Percentiles rank a stretch among this genome's conserved stretches.
phyloP scores from a whole-genome alignment of 2,329 filamentous ascomycete genomes.

The Trichoderma koningii region DNA sequence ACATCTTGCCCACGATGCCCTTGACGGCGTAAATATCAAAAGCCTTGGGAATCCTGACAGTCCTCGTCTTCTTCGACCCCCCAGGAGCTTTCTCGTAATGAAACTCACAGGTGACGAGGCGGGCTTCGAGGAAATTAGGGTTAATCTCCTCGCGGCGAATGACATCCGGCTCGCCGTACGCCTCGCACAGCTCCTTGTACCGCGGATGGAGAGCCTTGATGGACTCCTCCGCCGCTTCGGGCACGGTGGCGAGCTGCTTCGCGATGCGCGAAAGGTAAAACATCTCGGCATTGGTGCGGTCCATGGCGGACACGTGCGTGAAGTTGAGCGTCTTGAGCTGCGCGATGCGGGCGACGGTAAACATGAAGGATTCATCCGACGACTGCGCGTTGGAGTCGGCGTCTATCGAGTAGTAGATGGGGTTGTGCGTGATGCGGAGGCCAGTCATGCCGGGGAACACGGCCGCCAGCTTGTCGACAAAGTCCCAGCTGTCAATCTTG shows the following conservation, averaged over 20 bases:
- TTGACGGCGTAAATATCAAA: slow-evolving; percentile 82
- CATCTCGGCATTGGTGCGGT: slow-evolving; percentile 84
- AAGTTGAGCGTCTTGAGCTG: slow-evolving; percentile 72
- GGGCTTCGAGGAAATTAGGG: slow-evolving; percentile 78
- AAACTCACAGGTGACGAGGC: slow-evolving; percentile 69
- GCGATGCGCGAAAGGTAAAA: slow-evolving; percentile 89
- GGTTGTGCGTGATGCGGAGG: slow-evolving; percentile 83
- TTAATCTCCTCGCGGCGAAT: slow-evolving; percentile 61
- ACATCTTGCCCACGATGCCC: slow-evolving; percentile 72
- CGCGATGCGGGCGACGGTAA: slow-evolving; percentile 75
- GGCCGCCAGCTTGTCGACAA: slow-evolving; percentile 67
- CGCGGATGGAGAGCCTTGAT: slow-evolving; percentile 68
- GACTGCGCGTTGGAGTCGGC: slow-evolving; percentile 50
- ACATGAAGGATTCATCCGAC: slow-evolving; percentile 84
- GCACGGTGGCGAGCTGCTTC: slow-evolving; percentile 66
- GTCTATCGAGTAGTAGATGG: slow-evolving; percentile 66
- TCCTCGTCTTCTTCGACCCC: slow-evolving; percentile 45
- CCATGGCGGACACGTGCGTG: slow-evolving; percentile 67
- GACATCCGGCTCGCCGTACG: slow-evolving; percentile 72
- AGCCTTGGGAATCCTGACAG: slow-evolving; percentile 76
- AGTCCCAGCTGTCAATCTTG: slow-evolving; percentile 66
- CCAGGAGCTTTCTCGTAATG: slow-evolving; percentile 30
- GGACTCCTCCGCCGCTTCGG: slow-evolving; percentile 53
- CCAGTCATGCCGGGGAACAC: slow-evolving; percentile 73
- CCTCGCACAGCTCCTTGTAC: slow-evolving; percentile 71